Evolutionary conservation across 78 protist genomes (phyloP).

Genomic region (Emiliania huxleyi): DNA sequence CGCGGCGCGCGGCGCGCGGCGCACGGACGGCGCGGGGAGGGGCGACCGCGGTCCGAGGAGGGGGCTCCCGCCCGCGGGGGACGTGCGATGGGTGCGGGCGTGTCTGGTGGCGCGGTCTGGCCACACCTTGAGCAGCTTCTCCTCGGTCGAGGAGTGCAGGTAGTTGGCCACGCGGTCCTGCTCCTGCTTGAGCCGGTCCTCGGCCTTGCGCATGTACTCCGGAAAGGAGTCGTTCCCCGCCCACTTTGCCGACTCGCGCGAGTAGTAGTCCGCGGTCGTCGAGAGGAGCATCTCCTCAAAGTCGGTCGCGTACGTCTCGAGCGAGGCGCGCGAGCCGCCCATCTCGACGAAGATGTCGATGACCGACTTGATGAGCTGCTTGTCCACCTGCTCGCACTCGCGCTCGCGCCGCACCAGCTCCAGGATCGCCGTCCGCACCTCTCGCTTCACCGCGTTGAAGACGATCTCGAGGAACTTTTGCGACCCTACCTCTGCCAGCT

Average conservation of each 20-base stretch:
- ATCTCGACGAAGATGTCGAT: conserved; percentile 40
- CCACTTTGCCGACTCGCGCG: conserved; percentile 10
- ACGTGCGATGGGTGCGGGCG: too few species aligned
- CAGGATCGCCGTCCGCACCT: conserved; percentile 34
- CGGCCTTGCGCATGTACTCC: conserved; percentile 16
- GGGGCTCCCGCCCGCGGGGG: too few species aligned
- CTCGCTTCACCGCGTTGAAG: conserved; percentile 40
- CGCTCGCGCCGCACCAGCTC: conserved; percentile 42
- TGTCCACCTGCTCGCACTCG: conserved; percentile 38
- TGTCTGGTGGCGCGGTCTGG: too few species aligned
- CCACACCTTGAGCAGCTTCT: conserved; percentile 49
- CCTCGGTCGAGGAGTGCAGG: conserved; percentile 36
- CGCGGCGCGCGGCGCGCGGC: too few species aligned
- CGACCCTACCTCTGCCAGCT: conserved; percentile 17
- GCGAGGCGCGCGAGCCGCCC: background rate
- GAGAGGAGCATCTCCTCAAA: conserved; percentile 3
- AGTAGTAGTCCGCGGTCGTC: background rate
- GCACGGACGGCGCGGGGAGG: too few species aligned
- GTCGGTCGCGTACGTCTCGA: background rate
- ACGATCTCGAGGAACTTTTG: conserved; percentile 29
- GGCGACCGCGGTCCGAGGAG: too few species aligned
- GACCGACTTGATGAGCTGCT: conserved; percentile 19
- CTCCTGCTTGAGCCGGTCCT: conserved; percentile 9
- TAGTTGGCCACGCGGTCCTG: conserved; percentile 27
- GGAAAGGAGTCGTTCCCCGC: conserved; percentile 27